Conservation (phyloP, 1,284 basidiomycete genomes). For the Fomitopsis pinicola region DNA sequence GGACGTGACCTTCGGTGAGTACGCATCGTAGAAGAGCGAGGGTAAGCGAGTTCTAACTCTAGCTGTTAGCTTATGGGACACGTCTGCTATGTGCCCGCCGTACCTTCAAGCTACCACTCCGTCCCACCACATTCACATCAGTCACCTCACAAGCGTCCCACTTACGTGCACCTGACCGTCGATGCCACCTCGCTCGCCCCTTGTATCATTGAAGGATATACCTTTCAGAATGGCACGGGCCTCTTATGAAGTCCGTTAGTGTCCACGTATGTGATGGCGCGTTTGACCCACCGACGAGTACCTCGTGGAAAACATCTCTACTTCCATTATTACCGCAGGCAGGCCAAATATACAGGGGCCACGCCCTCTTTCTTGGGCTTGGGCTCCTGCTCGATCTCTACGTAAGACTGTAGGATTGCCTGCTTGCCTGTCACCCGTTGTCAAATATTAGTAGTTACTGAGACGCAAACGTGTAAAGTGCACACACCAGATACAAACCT, state of each 20-base stretch:
- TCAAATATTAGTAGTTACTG: not conserved
- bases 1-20: constrained; percentile 39
- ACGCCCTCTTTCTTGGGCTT: constrained; percentile 37
- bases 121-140: constrained; percentile 38
- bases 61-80: constrained; percentile 21
- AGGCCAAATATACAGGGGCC: constrained; percentile 67
- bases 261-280: not conserved
- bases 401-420: not conserved
- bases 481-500: constrained; percentile 51
- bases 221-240: constrained; percentile 42
- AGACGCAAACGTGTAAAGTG: not conserved
- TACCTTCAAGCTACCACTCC: constrained; percentile 75
- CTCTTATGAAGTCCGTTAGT: constrained; percentile 20
- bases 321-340: constrained; percentile 55
- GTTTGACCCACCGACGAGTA: constrained; percentile 37
- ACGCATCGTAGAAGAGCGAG: constrained; percentile 42
- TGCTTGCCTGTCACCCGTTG: constrained; percentile 44
- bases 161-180: constrained; percentile 10
- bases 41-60: constrained; percentile 43
- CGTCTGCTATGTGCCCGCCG: not conserved
- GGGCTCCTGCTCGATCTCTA: constrained; percentile 72
- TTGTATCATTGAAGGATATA: constrained; percentile 42
- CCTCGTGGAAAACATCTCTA: constrained; percentile 51
- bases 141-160: too few species aligned
- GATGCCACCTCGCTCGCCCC: constrained; percentile 49